Conservation (phyloP, 805 yeast species). For the Nakazawaea molendinolei region DNA sequence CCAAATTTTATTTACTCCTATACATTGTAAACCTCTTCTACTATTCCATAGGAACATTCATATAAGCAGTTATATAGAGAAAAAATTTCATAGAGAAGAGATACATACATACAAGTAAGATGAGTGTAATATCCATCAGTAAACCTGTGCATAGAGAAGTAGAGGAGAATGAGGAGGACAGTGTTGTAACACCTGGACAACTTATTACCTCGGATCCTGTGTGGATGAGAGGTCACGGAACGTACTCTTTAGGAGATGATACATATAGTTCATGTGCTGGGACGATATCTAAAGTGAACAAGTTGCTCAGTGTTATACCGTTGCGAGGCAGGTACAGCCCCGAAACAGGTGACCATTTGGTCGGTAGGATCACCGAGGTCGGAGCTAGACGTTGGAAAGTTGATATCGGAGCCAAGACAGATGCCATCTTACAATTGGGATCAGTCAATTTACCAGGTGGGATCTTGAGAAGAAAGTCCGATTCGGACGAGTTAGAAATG, state of each 20-base stretch:
- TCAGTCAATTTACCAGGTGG: slow-evolving; percentile 98
- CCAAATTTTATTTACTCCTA: no score
- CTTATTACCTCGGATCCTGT: slow-evolving; percentile 90
- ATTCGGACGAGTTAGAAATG: slow-evolving; percentile 95
- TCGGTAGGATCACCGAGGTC: slow-evolving; percentile 91
- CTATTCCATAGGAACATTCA: no score
- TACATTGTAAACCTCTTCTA: no score
- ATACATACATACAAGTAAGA: neutral
- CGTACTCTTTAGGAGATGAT: slow-evolving; percentile 66
- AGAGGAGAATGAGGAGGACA: slow-evolving; percentile 10
- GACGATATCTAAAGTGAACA: slow-evolving; percentile 75
- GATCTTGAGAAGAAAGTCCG: slow-evolving; percentile 85
- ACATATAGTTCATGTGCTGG: slow-evolving; percentile 95
- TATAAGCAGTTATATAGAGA: no score
- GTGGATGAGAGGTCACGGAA: slow-evolving; percentile 99
- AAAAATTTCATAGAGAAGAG: neutral
- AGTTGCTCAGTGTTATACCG: slow-evolving; percentile 79
- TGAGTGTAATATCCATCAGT: slow-evolving; percentile 10
- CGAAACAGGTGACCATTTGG: slow-evolving; percentile 93
- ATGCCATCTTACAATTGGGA: slow-evolving; percentile 88
- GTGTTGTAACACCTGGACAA: slow-evolving; percentile 90
- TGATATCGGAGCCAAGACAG: slow-evolving; percentile 91
- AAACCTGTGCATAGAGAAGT: slow-evolving; percentile 6
- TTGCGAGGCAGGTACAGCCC: slow-evolving; percentile 84
- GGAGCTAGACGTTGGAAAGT: slow-evolving; percentile 95